Base-by-base conservation (phyloP, 352 stramenopile species). In the Thraustotheca clavata region DNA sequence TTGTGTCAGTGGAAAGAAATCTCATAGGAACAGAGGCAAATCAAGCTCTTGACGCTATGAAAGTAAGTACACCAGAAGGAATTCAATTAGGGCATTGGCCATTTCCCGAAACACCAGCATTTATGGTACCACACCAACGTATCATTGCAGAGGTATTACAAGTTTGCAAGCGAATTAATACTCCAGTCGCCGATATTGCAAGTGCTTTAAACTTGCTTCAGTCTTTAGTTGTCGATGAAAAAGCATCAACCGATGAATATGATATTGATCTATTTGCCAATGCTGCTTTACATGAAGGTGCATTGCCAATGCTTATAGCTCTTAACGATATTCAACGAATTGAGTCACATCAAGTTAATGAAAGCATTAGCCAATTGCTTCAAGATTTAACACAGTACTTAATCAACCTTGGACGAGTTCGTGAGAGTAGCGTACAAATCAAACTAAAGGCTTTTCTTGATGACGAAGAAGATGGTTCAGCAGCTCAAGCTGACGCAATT, bases 381-480 rank as follows among this genome's bases (percentile, higher is more conserved):
- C 29, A 29, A 8, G 14, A 9, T 4, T 27, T 63, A 24, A 6
- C 39, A 7, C 16, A 33, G 14, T 43, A 65, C 57, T 41, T 65
- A 4, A 32, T 48, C 12, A 29, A 39, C 8, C 39, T 50, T 18
- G 57, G 57, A 18, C 31, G 24, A 6, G 4, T 26, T 16, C 24
- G 26, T 8, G n/a, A 65, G 32, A n/a, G 29, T 4, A 26, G n/a
- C 18, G 38, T 54, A 16, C 26, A 54, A n/a, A 6, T 33, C 24
- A 65, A 54, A 33, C 57, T 65, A 14, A 24, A 55, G 22, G 57
- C 38, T 31, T 65, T 34, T 20, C 33, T 65, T 4, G 38, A 27
- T 0, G 57, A 65, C 16, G 57, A 65, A 36, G 57, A 55, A 55
- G 57, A 65, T 46, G 31, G 35, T n/a, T 65, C 57, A 9, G 36